Evolutionary conservation across 2,329 filamentous ascomycete species (phyloP).

Genomic region (Cordyceps cicadae): DNA sequence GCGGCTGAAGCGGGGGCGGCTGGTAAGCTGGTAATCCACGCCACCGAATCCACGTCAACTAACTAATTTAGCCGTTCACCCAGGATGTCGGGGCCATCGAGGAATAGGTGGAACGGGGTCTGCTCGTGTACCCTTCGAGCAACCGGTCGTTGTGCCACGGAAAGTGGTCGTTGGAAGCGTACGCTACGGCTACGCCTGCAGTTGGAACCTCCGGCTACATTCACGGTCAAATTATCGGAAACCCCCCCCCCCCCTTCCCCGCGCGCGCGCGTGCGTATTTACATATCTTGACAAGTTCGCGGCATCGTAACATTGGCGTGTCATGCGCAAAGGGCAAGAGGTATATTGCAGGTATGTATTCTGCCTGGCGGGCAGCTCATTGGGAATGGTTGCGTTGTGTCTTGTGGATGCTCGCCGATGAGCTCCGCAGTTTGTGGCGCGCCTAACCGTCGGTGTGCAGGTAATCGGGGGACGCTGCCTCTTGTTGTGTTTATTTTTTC

Average conservation of each 20-base stretch:
- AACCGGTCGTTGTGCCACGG: neutral
- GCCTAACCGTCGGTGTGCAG: neutral
- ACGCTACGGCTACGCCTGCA: no score
- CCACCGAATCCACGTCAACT: slow-evolving; percentile 5
- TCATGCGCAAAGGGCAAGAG: neutral
- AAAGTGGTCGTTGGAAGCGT: neutral
- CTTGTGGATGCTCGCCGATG: neutral
- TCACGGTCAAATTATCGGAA: no score
- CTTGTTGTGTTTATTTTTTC: neutral
- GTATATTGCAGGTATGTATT: neutral
- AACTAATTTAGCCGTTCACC: neutral
- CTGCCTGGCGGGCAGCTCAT: neutral
- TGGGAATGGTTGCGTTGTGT: neutral
- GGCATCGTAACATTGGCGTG: neutral
- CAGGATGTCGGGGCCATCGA: neutral
- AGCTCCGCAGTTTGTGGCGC: neutral
- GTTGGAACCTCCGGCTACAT: no score
- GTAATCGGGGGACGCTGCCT: neutral
- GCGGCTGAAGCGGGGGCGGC: slow-evolving; percentile 7
- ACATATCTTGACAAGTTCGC: neutral
- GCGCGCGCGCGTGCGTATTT: no score
- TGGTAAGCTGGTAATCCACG: neutral
- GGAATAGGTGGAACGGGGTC: neutral
- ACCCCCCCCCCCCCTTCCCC: no score
- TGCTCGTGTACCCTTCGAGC: neutral